phyloP scores from a whole-genome alignment of 495 filamentous ascomycete species.

The Neurospora sp. region DNA sequence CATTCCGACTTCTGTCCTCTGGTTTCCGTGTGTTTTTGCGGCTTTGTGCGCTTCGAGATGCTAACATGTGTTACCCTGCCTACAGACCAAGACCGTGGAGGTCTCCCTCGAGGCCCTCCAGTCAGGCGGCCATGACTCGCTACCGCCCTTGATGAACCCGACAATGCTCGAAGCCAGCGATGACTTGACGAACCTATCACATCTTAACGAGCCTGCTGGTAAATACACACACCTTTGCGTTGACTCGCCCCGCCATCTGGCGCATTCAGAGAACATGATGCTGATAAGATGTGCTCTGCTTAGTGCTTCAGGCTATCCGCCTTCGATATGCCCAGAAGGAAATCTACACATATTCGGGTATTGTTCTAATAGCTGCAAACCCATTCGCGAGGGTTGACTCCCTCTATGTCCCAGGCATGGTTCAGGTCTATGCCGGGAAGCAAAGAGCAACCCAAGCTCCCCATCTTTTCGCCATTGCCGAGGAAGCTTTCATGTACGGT shows the following conservation, averaged over 20 bases:
- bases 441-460: constrained; percentile 93
- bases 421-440: constrained; percentile 97
- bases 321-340: constrained; percentile 98
- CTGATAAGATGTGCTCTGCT: constrained; percentile 24
- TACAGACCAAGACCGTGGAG: constrained; percentile 66
- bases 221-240: constrained; percentile 21
- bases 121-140: constrained; percentile 52
- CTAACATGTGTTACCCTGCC: constrained; percentile 12
- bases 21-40: neutral
- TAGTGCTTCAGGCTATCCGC: constrained; percentile 95
- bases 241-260: neutral
- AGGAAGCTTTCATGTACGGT: constrained; percentile 92
- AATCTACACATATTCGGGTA: constrained; percentile 99
- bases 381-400: constrained; percentile 97
- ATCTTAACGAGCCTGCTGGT: constrained; percentile 98
- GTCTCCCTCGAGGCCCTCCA: constrained; percentile 73
- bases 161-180: constrained; percentile 97
- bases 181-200: constrained; percentile 93
- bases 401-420: constrained; percentile 97
- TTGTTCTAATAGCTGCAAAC: constrained; percentile 97
- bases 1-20: neutral
- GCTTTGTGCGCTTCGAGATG: constrained; percentile 2
- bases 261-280: constrained; percentile 1
- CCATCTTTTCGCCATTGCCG: constrained; percentile 96
- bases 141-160: constrained; percentile 96